Evolutionary conservation across 2,329 filamentous ascomycete species (phyloP), one percentile per base, ranked within the genome.

Genomic region (Paraconiothyrium sp.): DNA sequence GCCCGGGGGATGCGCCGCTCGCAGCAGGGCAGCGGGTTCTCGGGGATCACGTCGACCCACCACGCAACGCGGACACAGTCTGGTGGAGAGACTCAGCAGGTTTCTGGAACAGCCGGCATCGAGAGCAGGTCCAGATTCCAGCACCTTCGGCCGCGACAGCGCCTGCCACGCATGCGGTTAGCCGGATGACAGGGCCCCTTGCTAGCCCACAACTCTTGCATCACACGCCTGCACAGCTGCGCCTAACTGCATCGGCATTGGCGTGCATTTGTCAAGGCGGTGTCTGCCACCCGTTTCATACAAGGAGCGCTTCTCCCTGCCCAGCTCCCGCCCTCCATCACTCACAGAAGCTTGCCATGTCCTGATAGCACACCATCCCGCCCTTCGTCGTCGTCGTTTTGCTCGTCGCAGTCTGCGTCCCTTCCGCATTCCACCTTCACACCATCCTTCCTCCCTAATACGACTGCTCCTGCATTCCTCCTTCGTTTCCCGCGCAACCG

Each of bases 401-500:
- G 59, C 54, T 47, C 59, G 54, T 61, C 63, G 68, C 66, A 70
- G 69, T 70, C 67, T 72, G 71, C 72, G 64, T 67, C 68, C 64
- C 67, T 62, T 61, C 63, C 59, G 46, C 61, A 56, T 64, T 35
- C 61, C 39, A 39, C 49, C 49, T 55, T 56, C 63, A 58, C 51
- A 39, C 34, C 56, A 56, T 59, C 51, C 47, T 55, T 65, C 27
- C 67, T 57, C 62, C 64, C 60, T 71, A 63, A 67, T 67, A 59
- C 48, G 8, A 24, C 39, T 24, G 43, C 43, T 22, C 43, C 58
- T 37, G 62, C 68, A 69, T 71, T 70, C 69, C 70, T 65, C 64
- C 64, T 70, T 71, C 69, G 67, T 71, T 66, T 72, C 68, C 71
- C 64, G 66, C 69, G 64, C 56, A 67, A 62, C 59, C 60, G 63